phyloP scores from a whole-genome alignment of 768 basidiomycete genomes.

The Suillus fuscotomentosus region DNA sequence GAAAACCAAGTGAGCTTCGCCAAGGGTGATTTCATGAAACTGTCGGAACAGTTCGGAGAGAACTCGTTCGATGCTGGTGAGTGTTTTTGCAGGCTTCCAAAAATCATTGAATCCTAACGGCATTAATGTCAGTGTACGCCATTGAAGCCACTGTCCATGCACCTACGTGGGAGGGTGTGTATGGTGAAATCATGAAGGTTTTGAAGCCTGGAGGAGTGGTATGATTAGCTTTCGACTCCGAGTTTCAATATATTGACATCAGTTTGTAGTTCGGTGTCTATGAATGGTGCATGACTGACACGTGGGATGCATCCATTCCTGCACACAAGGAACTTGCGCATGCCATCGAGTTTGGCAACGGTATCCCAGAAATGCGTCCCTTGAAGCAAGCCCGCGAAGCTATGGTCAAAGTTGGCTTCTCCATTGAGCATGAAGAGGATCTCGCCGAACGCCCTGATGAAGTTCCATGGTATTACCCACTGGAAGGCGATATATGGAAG shows the following conservation, averaged over 20 bases:
- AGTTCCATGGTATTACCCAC: slow-evolving; percentile 93
- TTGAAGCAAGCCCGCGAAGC: slow-evolving; percentile 70
- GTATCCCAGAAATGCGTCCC: slow-evolving; percentile 96
- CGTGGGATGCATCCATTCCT: slow-evolving; percentile 84
- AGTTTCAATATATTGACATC: not conserved
- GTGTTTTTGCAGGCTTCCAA: slow-evolving; percentile 21
- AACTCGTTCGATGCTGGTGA: slow-evolving; percentile 91
- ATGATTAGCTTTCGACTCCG: slow-evolving; percentile 31
- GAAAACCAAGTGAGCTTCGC: slow-evolving; percentile 77
- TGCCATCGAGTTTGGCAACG: slow-evolving; percentile 90
- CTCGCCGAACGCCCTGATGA: slow-evolving; percentile 79
- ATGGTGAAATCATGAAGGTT: slow-evolving; percentile 88
- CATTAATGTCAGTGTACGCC: slow-evolving; percentile 69
- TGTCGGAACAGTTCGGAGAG: slow-evolving; percentile 88
- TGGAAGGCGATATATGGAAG: slow-evolving; percentile 91
- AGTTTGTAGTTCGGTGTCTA: slow-evolving; percentile 85
- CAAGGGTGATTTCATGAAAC: slow-evolving; percentile 97
- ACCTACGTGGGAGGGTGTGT: slow-evolving; percentile 93
- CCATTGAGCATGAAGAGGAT: slow-evolving; percentile 90
- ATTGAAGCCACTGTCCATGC: slow-evolving; percentile 99
- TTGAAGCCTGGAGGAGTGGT: slow-evolving; percentile 96
- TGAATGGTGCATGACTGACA: slow-evolving; percentile 99
- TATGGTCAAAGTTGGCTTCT: slow-evolving; percentile 79
- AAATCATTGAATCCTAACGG: slow-evolving; percentile 3
- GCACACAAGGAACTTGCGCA: slow-evolving; percentile 90